phyloP scores from a whole-genome alignment of 441 rosid species.

The Biscutella auriculata region DNA sequence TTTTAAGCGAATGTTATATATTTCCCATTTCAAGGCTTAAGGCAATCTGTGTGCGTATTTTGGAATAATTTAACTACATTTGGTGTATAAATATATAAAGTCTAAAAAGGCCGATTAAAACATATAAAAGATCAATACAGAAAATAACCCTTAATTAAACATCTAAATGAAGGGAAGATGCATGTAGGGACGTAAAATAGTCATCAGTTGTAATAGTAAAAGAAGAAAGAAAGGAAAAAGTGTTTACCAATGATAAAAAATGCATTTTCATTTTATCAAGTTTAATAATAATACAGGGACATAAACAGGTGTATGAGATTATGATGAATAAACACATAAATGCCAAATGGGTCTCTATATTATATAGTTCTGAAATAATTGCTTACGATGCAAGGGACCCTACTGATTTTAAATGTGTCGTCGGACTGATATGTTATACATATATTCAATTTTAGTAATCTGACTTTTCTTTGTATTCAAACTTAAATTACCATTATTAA shows the following conservation, averaged over 20 bases:
- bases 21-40: background rate
- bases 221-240: background rate
- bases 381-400: slow-evolving; percentile 5
- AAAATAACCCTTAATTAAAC: too few relatives aligned
- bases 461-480: too few relatives aligned
- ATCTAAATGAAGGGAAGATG: too few relatives aligned
- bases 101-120: too few relatives aligned
- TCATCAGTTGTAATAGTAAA: background rate
- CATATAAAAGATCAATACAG: too few relatives aligned
- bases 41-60: background rate
- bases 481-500: too few relatives aligned
- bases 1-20: background rate
- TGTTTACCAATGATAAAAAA: background rate
- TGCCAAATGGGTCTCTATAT: background rate
- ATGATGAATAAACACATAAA: background rate
- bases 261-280: background rate
- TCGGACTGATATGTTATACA: background rate
- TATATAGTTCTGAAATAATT: background rate
- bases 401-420: background rate
- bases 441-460: too few relatives aligned
- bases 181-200: too few relatives aligned
- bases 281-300: background rate
- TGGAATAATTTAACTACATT: background rate
- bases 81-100: too few relatives aligned
- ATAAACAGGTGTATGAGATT: slow-evolving; percentile 3